Evolutionary conservation across 441 rosid species (phyloP).

Genomic region (Omphalea diandra): DNA sequence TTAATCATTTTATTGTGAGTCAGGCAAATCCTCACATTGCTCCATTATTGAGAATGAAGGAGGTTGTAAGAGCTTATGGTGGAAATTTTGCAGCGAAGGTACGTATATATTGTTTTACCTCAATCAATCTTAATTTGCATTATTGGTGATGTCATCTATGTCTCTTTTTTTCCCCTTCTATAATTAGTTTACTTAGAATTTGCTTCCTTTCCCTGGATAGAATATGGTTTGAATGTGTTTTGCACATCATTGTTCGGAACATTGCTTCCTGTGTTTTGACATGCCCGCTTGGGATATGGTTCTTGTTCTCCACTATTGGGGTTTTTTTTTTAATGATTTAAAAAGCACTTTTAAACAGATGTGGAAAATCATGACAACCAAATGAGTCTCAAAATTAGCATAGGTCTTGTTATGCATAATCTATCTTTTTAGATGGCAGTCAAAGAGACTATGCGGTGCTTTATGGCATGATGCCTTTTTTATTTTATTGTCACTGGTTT

Average conservation of each 20-base stretch:
- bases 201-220: background rate
- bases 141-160: background rate
- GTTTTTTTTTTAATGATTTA: background rate
- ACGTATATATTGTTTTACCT: constrained; percentile 14
- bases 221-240: background rate
- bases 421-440: background rate
- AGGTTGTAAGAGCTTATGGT: constrained; percentile 78
- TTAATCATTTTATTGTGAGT: constrained; percentile 92
- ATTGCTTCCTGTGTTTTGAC: background rate
- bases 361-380: background rate
- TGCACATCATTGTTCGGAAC: background rate
- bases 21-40: constrained; percentile 97
- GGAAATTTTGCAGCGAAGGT: constrained; percentile 98
- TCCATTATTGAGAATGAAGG: constrained; percentile 79
- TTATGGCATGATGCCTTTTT: background rate
- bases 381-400: background rate
- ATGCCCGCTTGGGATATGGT: background rate
- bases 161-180: background rate
- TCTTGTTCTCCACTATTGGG: background rate
- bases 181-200: background rate
- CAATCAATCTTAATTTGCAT: background rate
- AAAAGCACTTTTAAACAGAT: background rate
- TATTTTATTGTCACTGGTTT: background rate
- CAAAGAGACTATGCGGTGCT: background rate
- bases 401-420: background rate